Base-by-base conservation (phyloP, 1,284 basidiomycete species). In the Cutaneotrichosporon cavernicola region DNA sequence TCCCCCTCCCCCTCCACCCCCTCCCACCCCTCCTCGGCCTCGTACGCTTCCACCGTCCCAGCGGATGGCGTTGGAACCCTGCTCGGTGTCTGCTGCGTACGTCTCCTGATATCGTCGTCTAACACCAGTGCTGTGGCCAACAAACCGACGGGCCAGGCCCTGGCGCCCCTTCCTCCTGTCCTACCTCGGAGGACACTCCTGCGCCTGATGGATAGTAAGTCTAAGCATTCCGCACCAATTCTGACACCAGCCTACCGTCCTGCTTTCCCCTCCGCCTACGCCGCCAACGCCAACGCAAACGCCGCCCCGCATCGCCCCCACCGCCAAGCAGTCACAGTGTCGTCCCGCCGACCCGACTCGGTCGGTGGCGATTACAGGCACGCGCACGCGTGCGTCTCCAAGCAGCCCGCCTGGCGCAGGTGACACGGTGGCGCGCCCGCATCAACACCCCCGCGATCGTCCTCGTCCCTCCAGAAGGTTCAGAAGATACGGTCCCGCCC, bases 321-420 rank as follows among this genome's bases (percentile, higher is more conserved):
- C 53, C 53, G 13, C 53, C 53, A 11, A 56, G 53, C 53, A n/a
- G 36, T 13, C 55, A 56, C 55, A 43, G 36, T 9, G 21, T 56
- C 21, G 55, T 56, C 22, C 55, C 55, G 11, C 55, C 55, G 8
- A 43, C 55, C 21, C 36, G 55, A 6, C 22, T 56, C 21, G 55
- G 36, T 3, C 36, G 55, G 38, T 56, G 55, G 55, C n/a, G 38
- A n/a, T 14, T 56, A 13, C 55, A 56, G 55, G 55, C 31, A 9
- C 55, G 55, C 26, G 55, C 55, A 10, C 55, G 55, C 36, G 21
- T 56, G 22, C 55, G 55, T 13, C 36, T 56, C 21, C 55, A 43
- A 9, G 36, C 55, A 7, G 38, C 22, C 13, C 55, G 36, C n/a
- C 38, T 56, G 11, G 55, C 55, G 4, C 36, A 26, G 21, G 36